Evolutionary conservation across 2,329 filamentous ascomycete genomes (phyloP).

Genomic region (Colletotrichum eremochloae): DNA sequence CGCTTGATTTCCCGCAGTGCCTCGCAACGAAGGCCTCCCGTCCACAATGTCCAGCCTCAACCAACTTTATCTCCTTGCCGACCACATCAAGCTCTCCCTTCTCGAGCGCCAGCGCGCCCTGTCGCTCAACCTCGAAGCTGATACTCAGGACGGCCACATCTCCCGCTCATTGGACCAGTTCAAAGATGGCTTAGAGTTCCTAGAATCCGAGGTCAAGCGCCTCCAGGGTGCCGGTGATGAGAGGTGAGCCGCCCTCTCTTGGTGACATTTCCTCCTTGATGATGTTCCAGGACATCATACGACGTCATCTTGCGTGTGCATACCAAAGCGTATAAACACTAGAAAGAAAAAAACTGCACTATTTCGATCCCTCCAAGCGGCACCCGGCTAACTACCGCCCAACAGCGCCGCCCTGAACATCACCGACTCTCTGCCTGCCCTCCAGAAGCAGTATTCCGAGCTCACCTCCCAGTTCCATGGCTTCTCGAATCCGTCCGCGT

Average conservation of each 20-base stretch:
- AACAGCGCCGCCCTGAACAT: slow-evolving; percentile 63
- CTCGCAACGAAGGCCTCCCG: background rate
- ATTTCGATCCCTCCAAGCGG: background rate
- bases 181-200: slow-evolving; percentile 79
- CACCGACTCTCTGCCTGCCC: slow-evolving; percentile 73
- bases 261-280: background rate
- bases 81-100: slow-evolving; percentile 96
- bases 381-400: background rate
- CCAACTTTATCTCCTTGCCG: slow-evolving; percentile 92
- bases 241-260: slow-evolving; percentile 59
- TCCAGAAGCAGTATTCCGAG: slow-evolving; percentile 82
- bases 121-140: slow-evolving; percentile 81
- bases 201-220: slow-evolving; percentile 74
- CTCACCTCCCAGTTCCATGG: slow-evolving; percentile 86
- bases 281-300: slow-evolving; percentile 12
- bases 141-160: slow-evolving; percentile 89
- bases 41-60: slow-evolving; percentile 69
- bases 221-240: slow-evolving; percentile 75
- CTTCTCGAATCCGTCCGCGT: slow-evolving; percentile 64
- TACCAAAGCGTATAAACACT: slow-evolving; percentile 44
- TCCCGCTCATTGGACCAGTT: slow-evolving; percentile 90
- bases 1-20: background rate
- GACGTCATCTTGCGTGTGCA: slow-evolving; percentile 18
- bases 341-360: background rate
- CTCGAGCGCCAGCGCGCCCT: slow-evolving; percentile 91